phyloP scores from a whole-genome alignment of 2,329 filamentous ascomycete genomes.

The Cladosporium velox region DNA sequence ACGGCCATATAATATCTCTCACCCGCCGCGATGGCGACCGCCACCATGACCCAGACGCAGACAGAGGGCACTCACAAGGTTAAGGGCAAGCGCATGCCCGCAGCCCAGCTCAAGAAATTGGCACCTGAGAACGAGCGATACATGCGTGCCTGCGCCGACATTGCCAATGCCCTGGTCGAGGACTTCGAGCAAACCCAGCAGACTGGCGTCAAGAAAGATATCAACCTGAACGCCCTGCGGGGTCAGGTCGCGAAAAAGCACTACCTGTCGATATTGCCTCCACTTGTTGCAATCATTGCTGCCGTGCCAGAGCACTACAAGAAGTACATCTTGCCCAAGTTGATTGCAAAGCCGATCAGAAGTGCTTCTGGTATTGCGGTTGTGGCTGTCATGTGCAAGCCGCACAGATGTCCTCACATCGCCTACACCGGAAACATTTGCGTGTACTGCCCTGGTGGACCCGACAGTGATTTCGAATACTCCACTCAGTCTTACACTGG shows the following conservation, averaged over 20 bases:
- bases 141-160: constrained; percentile 90
- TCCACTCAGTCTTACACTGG: constrained; percentile 98
- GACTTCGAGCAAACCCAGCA: constrained; percentile 84
- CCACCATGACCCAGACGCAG: constrained; percentile 63
- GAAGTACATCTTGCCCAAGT: constrained; percentile 95
- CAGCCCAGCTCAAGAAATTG: constrained; percentile 58
- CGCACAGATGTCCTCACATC: constrained; percentile 95
- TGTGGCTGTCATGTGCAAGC: constrained; percentile 99
- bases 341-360: constrained; percentile 94
- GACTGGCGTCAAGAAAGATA: constrained; percentile 72
- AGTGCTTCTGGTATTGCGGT: constrained; percentile 97
- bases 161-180: constrained; percentile 89
- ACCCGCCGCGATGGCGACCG: constrained; percentile 48
- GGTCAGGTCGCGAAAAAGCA: constrained; percentile 92
- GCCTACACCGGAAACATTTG: constrained; percentile 99
- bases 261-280: constrained; percentile 80
- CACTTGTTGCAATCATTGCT: constrained; percentile 93
- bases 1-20: neutral
- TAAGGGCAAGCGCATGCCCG: constrained; percentile 55
- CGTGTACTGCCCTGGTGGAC: constrained; percentile 96
- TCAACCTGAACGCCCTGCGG: constrained; percentile 88
- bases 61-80: constrained; percentile 53
- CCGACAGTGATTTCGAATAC: constrained; percentile 98
- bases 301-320: constrained; percentile 99
- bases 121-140: constrained; percentile 93